These are phyloP conservation scores for Ehretia macrophylla DNA, from an alignment of 257 asterid species.

Conservation along the genomic window DNA sequence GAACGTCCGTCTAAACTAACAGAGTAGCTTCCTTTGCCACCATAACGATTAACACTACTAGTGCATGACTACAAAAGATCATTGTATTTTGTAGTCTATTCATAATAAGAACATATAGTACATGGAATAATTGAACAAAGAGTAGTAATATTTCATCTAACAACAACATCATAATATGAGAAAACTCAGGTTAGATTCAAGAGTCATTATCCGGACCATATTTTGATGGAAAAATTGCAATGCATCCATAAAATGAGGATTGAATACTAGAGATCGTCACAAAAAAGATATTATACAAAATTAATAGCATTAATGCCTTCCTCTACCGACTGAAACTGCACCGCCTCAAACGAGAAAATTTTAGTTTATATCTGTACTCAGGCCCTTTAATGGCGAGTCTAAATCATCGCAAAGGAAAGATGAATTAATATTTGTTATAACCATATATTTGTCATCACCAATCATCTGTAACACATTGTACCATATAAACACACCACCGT, in stretches of 20 bases:
- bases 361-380: conserved; percentile 21
- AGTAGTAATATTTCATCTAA: background rate
- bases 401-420: no score
- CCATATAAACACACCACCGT: background rate
- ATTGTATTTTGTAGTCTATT: background rate
- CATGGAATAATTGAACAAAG: background rate
- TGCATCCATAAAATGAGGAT: conserved; percentile 52
- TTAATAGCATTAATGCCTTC: background rate
- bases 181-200: conserved; percentile 37
- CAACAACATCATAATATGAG: background rate
- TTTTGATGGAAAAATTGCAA: conserved; percentile 41
- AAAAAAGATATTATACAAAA: conserved; percentile 11
- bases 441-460: background rate
- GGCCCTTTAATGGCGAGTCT: conserved; percentile 7
- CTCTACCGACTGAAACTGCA: conserved; percentile 18
- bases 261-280: conserved; percentile 24
- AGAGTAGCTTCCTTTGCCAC: no score
- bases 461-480: no score
- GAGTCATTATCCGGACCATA: conserved; percentile 34
- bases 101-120: conserved; percentile 14
- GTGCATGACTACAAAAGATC: no score
- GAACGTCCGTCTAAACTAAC: no score
- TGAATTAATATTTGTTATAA: no score
- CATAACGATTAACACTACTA: no score
- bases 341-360: conserved; percentile 33